These are phyloP conservation scores for Colletotrichum gigasporum DNA, from an alignment of 2,329 filamentous ascomycete species.

Conservation along the genomic window DNA sequence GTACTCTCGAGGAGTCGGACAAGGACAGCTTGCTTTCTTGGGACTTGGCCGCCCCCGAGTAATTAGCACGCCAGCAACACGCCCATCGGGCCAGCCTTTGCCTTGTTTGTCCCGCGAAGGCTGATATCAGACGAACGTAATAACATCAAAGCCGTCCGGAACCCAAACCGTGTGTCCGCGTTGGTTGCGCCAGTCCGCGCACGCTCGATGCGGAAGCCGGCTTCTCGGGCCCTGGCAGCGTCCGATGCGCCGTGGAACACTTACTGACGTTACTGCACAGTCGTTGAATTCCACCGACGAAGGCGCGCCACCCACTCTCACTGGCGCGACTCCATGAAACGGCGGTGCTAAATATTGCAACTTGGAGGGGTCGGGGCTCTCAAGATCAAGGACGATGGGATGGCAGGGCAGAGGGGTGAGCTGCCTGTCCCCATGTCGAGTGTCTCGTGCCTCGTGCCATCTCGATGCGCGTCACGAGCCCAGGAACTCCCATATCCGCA, in stretches of 20 bases:
- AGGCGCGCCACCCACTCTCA: background rate
- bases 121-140: constrained; percentile 13
- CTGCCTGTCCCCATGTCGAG: background rate
- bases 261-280: background rate
- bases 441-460: background rate
- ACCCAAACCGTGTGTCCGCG: background rate
- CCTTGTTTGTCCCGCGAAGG: background rate
- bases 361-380: no score
- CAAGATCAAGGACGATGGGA: no score
- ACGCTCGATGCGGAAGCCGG: background rate
- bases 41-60: background rate
- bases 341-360: no score
- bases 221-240: background rate
- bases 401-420: background rate
- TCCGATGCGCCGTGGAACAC: background rate
- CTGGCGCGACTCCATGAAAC: background rate
- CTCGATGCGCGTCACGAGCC: background rate
- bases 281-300: background rate
- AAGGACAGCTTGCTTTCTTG: background rate
- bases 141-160: background rate
- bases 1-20: no score
- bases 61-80: background rate
- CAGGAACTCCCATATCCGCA: background rate
- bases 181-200: background rate
- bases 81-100: background rate